These are phyloP conservation scores for Paracamarosporium sp. DNA, from an alignment of 2,329 filamentous ascomycete genomes.

Conservation along the genomic window DNA sequence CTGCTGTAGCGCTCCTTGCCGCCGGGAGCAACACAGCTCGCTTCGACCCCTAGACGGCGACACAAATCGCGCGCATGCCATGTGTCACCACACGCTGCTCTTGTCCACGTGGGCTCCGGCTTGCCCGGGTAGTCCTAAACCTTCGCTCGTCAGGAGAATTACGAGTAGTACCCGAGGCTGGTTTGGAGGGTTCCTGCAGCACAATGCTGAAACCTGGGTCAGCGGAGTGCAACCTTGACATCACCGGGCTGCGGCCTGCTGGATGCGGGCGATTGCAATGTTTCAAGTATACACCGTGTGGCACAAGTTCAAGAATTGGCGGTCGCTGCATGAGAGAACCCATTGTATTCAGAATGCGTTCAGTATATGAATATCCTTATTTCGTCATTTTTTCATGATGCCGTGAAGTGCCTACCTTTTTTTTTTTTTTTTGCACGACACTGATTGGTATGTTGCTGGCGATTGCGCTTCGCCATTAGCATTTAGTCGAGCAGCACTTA, in stretches of 20 bases:
- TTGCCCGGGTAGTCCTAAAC: no score
- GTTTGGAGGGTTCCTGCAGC: constrained; percentile 23
- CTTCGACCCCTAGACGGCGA: not conserved
- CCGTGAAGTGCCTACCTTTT: not conserved
- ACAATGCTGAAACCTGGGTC: constrained; percentile 13
- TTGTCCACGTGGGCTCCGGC: not conserved
- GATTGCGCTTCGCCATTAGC: not conserved
- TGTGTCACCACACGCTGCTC: no score
- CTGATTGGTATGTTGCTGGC: not conserved
- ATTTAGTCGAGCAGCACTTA: constrained; percentile 18
- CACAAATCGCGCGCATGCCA: not conserved
- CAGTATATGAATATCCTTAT: not conserved
- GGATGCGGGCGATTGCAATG: not conserved
- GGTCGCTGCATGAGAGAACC: not conserved
- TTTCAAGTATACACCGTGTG: not conserved
- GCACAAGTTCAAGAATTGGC: no score
- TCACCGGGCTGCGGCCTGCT: not conserved
- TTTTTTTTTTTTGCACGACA: not conserved
- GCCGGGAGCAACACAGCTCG: not conserved
- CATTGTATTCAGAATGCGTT: not conserved
- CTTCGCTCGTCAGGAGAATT: not conserved
- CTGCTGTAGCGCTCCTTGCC: not conserved
- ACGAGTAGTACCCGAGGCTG: not conserved
- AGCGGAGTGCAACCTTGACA: constrained; percentile 12
- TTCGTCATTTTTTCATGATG: not conserved